These are phyloP conservation scores for Amanita rimosa DNA, from an alignment of 768 basidiomycete genomes.

Conservation along the genomic window DNA sequence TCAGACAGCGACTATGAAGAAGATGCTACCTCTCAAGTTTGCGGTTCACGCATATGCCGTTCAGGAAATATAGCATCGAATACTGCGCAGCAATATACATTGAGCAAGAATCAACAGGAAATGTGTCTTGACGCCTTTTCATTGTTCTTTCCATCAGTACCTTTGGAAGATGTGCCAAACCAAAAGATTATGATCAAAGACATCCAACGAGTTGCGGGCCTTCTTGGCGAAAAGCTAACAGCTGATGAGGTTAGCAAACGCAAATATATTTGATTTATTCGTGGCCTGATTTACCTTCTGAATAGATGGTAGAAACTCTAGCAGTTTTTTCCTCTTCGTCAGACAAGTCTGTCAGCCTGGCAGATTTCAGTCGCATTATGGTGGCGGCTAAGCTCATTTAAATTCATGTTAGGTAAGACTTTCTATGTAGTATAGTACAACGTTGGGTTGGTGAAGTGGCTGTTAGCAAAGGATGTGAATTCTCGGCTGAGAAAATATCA, in stretches of 20 bases:
- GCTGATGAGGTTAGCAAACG: slow-evolving; percentile 51
- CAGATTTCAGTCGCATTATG: slow-evolving; percentile 75
- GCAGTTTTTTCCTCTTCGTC: slow-evolving; percentile 58
- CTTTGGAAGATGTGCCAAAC: slow-evolving; percentile 30
- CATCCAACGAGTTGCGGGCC: slow-evolving; percentile 43
- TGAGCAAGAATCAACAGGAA: slow-evolving; percentile 42
- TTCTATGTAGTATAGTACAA: too few species aligned
- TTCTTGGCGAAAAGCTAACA: slow-evolving; percentile 63
- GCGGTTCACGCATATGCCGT: slow-evolving; percentile 7
- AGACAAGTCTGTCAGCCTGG: slow-evolving; percentile 56
- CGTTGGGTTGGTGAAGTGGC: too few species aligned
- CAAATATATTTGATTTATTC: not conserved
- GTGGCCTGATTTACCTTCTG: not conserved
- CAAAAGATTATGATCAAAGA: slow-evolving; percentile 60
- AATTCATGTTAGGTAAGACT: slow-evolving; percentile 1
- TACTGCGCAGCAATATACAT: slow-evolving; percentile 10
- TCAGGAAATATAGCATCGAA: slow-evolving; percentile 4
- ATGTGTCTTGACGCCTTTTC: slow-evolving; percentile 50
- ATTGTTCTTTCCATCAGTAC: slow-evolving; percentile 59
- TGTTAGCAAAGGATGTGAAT: too few species aligned
- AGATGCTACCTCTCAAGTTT: slow-evolving; percentile 13
- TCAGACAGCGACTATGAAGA: slow-evolving; percentile 17
- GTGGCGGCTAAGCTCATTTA: slow-evolving; percentile 43
- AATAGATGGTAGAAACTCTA: slow-evolving; percentile 71
- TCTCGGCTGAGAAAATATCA: too few species aligned